Evolutionary conservation across 768 basidiomycete species (phyloP).

Genomic region (Boletus barrowsii): DNA sequence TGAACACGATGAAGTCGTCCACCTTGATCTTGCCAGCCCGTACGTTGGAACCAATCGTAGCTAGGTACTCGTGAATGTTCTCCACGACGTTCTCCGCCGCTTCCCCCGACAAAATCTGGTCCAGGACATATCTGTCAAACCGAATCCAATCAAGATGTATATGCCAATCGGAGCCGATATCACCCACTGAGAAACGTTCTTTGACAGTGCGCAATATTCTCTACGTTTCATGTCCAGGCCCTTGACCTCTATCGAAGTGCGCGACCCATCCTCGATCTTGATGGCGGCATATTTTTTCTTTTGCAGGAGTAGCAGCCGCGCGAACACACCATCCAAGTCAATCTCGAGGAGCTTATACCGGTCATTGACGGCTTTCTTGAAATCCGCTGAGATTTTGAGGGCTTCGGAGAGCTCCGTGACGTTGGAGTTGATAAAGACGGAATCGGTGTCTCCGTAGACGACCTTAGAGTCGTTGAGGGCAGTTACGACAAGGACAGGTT

Average conservation of each 20-base stretch:
- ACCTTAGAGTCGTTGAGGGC: constrained; percentile 52
- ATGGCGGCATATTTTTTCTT: constrained; percentile 99
- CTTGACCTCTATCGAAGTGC: constrained; percentile 85
- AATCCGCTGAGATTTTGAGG: constrained; percentile 82
- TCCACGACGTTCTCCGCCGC: constrained; percentile 86
- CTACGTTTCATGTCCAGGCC: constrained; percentile 99
- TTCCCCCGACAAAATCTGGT: constrained; percentile 88
- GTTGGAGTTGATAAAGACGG: constrained; percentile 97
- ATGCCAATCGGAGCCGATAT: neutral
- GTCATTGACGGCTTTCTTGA: constrained; percentile 97
- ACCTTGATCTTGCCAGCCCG: constrained; percentile 72
- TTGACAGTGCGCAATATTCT: constrained; percentile 91
- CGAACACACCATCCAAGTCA: constrained; percentile 92
- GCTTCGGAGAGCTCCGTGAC: constrained; percentile 86
- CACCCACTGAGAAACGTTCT: constrained; percentile 86
- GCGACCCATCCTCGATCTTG: constrained; percentile 83
- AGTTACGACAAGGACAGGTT: neutral
- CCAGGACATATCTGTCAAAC: constrained; percentile 73
- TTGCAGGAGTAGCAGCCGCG: constrained; percentile 86
- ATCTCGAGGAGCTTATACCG: constrained; percentile 95
- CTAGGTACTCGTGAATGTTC: constrained; percentile 89
- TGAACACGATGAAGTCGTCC: constrained; percentile 95
- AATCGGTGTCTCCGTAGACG: constrained; percentile 98
- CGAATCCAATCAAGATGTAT: constrained; percentile 1
- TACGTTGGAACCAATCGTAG: constrained; percentile 71